Conservation (phyloP, 1,284 basidiomycete genomes). For the Sparassis latifolia region DNA sequence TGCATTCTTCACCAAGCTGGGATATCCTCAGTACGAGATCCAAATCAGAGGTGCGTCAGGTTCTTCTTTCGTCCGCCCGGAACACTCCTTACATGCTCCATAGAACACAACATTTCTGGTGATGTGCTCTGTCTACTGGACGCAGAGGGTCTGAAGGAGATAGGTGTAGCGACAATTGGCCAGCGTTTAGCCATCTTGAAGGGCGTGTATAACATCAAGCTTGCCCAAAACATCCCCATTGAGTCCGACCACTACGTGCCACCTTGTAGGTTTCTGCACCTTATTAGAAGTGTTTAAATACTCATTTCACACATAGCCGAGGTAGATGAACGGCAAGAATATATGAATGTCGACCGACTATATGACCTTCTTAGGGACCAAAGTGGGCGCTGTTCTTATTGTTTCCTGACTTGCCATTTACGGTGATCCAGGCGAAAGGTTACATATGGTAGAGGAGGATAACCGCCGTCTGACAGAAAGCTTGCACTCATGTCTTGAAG, state of each 20-base stretch:
- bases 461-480: conserved; percentile 61
- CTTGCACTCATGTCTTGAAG: conserved; percentile 58
- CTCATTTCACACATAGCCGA: conserved; percentile 44
- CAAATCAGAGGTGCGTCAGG: conserved; percentile 54
- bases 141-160: conserved; percentile 73
- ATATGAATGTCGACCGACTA: conserved; percentile 59
- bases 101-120: conserved; percentile 84
- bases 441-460: conserved; percentile 68
- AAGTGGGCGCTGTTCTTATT: conserved; percentile 37
- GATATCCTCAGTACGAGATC: conserved; percentile 76
- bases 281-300: conserved; percentile 5
- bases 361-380: conserved; percentile 70
- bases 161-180: conserved; percentile 82
- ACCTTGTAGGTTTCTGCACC: conserved; percentile 57
- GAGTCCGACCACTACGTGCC: conserved; percentile 86
- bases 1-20: conserved; percentile 65
- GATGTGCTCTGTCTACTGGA: conserved; percentile 82
- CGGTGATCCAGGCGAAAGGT: conserved; percentile 51
- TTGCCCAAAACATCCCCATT: conserved; percentile 77
- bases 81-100: conserved; percentile 7
- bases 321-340: conserved; percentile 53
- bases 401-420: conserved; percentile 1
- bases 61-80: conserved; percentile 10
- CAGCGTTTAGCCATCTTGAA: conserved; percentile 86
- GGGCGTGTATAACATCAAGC: conserved; percentile 83